These are phyloP conservation scores for Eutrema salsugineum DNA, from an alignment of 441 rosid species.

Conservation along the genomic window DNA sequence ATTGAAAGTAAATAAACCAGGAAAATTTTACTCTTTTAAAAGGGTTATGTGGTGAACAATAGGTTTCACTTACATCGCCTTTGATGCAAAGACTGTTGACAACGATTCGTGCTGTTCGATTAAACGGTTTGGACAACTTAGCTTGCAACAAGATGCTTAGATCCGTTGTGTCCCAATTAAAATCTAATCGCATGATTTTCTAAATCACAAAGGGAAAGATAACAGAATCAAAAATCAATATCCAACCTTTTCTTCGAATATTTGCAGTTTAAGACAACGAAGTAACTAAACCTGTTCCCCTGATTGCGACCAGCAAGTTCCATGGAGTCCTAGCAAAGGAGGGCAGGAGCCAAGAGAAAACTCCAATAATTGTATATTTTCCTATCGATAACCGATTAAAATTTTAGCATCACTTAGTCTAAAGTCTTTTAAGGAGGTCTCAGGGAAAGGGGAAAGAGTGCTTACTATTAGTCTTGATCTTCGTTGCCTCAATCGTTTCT, in stretches of 20 bases:
- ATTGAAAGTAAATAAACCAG: too few relatives aligned
- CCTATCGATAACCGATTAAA: constrained; percentile 41
- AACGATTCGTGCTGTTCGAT: constrained; percentile 85
- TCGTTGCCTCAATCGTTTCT: constrained; percentile 82
- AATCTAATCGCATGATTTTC: constrained; percentile 76
- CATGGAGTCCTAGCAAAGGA: constrained; percentile 78
- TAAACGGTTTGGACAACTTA: constrained; percentile 81
- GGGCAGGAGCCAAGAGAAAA: constrained; percentile 82
- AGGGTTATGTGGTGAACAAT: neutral
- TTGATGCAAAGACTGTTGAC: constrained; percentile 87
- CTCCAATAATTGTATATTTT: constrained; percentile 72
- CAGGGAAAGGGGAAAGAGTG: constrained; percentile 3
- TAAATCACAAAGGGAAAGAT: constrained; percentile 26
- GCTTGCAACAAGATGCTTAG: constrained; percentile 83
- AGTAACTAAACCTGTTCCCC: constrained; percentile 76
- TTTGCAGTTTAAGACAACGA: neutral
- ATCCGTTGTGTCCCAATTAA: constrained; percentile 86
- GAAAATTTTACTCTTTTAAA: too few relatives aligned
- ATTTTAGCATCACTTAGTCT: neutral
- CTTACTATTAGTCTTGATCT: constrained; percentile 84
- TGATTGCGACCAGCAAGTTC: constrained; percentile 73
- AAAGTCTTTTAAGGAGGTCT: neutral
- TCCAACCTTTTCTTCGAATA: neutral
- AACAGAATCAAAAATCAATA: neutral
- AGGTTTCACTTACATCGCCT: constrained; percentile 73